phyloP scores from a whole-genome alignment of 2,329 filamentous ascomycete genomes.

The Zasmidium angulare region DNA sequence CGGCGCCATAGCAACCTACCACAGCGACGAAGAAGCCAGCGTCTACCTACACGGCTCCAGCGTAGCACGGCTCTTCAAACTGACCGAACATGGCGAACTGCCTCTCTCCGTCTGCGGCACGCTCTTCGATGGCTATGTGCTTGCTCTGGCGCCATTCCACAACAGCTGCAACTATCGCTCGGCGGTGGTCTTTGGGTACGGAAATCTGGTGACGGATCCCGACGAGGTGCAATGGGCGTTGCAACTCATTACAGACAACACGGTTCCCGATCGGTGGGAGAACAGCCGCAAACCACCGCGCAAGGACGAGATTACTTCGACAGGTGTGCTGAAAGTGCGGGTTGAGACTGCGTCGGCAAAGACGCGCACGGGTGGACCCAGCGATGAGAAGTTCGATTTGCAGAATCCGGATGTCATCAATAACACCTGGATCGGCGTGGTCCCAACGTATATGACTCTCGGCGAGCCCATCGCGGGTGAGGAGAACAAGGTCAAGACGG shows the following conservation, averaged over 20 bases:
- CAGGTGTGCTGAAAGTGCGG: constrained; percentile 67
- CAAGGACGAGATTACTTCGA: constrained; percentile 71
- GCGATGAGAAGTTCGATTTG: constrained; percentile 59
- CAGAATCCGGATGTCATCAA: constrained; percentile 49
- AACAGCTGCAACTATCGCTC: constrained; percentile 85
- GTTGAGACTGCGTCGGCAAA: constrained; percentile 75
- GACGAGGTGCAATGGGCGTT: constrained; percentile 78
- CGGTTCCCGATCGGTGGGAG: constrained; percentile 68
- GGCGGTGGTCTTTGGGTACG: constrained; percentile 74
- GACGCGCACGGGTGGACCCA: constrained; percentile 64
- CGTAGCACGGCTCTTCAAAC: constrained; percentile 72
- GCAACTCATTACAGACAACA: constrained; percentile 72
- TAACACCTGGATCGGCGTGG: constrained; percentile 60
- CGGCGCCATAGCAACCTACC: constrained; percentile 75
- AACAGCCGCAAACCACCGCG: constrained; percentile 70
- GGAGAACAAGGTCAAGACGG: constrained; percentile 57
- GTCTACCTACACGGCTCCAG: constrained; percentile 85
- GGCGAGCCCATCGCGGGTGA: constrained; percentile 62
- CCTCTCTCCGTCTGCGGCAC: constrained; percentile 72
- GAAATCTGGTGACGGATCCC: constrained; percentile 67
- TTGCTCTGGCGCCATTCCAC: constrained; percentile 74
- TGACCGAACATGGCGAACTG: constrained; percentile 52
- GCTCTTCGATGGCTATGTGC: constrained; percentile 75
- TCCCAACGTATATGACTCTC: constrained; percentile 63
- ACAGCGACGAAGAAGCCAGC: constrained; percentile 63